Evolutionary conservation across 179 eudicot species (phyloP).

Genomic region (Gypsophila paniculata): DNA sequence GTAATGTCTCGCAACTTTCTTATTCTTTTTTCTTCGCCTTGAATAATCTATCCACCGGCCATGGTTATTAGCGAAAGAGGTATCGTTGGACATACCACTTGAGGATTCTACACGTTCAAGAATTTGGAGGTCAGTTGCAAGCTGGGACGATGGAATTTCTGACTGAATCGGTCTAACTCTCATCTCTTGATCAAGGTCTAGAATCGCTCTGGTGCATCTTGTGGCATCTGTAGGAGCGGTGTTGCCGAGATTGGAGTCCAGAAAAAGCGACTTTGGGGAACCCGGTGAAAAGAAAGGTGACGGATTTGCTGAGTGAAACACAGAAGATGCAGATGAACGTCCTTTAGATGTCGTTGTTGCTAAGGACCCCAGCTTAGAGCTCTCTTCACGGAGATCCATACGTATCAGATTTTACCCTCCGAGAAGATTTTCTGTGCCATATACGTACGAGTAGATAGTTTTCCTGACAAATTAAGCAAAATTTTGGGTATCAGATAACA

Average conservation of each 20-base stretch:
- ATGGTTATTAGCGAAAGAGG: constrained; percentile 39
- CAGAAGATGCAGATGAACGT: constrained; percentile 88
- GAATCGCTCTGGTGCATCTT: constrained; percentile 16
- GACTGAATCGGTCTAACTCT: constrained; percentile 30
- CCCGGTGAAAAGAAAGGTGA: constrained; percentile 91
- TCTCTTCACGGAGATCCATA: constrained; percentile 83
- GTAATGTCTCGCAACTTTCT: constrained; percentile 44
- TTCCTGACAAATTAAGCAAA: constrained; percentile 31
- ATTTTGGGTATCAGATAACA: constrained; percentile 10
- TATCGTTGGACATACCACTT: constrained; percentile 44
- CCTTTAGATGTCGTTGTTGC: constrained; percentile 51
- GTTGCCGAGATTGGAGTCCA: constrained; percentile 39
- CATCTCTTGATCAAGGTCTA: constrained; percentile 31
- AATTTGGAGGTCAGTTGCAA: constrained; percentile 44
- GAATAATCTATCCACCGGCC: constrained; percentile 41
- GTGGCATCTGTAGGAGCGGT: constrained; percentile 29
- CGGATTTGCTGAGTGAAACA: constrained; percentile 82
- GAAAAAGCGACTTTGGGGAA: constrained; percentile 52
- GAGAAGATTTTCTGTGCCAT: constrained; percentile 28
- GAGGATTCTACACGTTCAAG: constrained; percentile 60
- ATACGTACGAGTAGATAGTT: constrained; percentile 34
- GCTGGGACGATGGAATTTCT: constrained; percentile 33
- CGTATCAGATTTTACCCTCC: constrained; percentile 26
- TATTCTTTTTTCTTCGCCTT: constrained; percentile 48
- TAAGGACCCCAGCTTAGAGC: constrained; percentile 60